Evolutionary conservation across 2,329 filamentous ascomycete genomes (phyloP).

Genomic region (Fonsecaea pedrosoi): DNA sequence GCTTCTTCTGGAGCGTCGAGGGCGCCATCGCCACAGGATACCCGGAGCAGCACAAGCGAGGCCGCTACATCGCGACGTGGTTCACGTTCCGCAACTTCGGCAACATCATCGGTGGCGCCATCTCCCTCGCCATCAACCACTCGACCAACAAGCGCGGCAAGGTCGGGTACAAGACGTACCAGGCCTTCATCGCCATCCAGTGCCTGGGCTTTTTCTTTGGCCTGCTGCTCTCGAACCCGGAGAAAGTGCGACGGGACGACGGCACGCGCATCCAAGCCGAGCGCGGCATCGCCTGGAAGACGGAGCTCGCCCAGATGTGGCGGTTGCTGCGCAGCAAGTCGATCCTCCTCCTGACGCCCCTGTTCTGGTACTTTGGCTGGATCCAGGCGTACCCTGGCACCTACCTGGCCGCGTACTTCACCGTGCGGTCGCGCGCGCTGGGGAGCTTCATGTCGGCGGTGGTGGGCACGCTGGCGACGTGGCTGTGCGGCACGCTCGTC

Average conservation of each 20-base stretch:
- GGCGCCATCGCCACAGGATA: constrained; percentile 54
- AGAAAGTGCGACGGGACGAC: constrained; percentile 54
- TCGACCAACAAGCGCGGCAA: constrained; percentile 53
- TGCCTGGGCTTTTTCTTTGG: constrained; percentile 54
- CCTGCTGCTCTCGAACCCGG: constrained; percentile 53
- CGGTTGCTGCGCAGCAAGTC: constrained; percentile 43
- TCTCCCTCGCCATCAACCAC: constrained; percentile 59
- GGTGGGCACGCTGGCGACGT: constrained; percentile 50
- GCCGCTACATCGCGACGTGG: constrained; percentile 58
- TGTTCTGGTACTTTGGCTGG: constrained; percentile 46
- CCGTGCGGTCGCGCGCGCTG: constrained; percentile 51
- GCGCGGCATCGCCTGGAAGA: constrained; percentile 42
- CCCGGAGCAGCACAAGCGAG: constrained; percentile 55
- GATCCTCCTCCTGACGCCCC: constrained; percentile 48
- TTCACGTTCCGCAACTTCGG: constrained; percentile 61
- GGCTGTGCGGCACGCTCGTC: constrained; percentile 47
- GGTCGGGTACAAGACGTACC: constrained; percentile 53
- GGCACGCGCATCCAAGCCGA: constrained; percentile 48
- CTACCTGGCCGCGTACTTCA: constrained; percentile 54
- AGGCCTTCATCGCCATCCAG: constrained; percentile 49
- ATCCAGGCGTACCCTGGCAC: constrained; percentile 53
- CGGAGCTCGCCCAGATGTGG: constrained; percentile 49
- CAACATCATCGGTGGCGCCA: constrained; percentile 60
- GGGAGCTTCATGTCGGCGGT: constrained; percentile 49
- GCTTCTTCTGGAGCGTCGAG: constrained; percentile 51